phyloP scores from a whole-genome alignment of 2,329 filamentous ascomycete species.

The Pseudogymnoascus sp. region DNA sequence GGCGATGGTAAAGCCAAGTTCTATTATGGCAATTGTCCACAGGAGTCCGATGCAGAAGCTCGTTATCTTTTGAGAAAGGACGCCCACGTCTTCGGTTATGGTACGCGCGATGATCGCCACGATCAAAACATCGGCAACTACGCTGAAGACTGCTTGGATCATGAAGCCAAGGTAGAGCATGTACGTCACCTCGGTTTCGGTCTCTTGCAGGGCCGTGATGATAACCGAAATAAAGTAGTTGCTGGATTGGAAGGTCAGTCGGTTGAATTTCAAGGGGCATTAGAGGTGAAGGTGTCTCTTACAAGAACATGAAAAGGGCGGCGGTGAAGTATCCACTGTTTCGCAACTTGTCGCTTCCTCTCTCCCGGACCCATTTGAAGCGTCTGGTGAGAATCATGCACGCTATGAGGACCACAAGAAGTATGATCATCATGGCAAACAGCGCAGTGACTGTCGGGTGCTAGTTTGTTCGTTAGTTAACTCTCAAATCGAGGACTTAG shows the following conservation, averaged over 20 bases:
- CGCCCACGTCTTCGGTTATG: neutral
- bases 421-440: neutral
- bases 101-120: neutral
- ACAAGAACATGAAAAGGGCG: neutral
- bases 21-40: neutral
- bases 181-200: neutral
- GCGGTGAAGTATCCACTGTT: neutral
- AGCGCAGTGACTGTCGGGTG: neutral
- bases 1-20: neutral
- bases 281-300: neutral
- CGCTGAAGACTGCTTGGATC: neutral
- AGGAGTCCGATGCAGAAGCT: neutral
- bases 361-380: constrained; percentile 7
- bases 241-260: neutral
- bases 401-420: neutral
- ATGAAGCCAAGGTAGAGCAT: neutral
- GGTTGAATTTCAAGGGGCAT: neutral
- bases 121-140: neutral
- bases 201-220: neutral
- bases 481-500: neutral
- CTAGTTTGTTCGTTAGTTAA: neutral
- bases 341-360: neutral
- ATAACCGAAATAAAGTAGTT: neutral
- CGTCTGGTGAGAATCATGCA: neutral
- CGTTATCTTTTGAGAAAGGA: neutral